Base-by-base conservation (phyloP, 768 basidiomycete species). In the Tylopilus subfusipes region DNA sequence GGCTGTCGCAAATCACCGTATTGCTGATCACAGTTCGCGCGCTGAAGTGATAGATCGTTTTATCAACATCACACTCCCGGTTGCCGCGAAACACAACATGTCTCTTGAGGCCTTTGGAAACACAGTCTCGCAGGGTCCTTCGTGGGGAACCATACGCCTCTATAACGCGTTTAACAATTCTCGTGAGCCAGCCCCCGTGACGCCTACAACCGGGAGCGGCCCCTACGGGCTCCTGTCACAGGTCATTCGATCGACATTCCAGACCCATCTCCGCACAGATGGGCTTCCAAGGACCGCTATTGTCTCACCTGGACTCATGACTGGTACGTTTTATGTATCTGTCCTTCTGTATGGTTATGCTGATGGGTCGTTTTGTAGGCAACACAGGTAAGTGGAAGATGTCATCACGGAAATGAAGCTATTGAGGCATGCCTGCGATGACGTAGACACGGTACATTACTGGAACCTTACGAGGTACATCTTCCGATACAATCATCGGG, bases 401-500 rank as follows among this genome's bases (percentile, higher is more conserved):
- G 57, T 53, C 31, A 47, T 52, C 25, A 27, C 59, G 62, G 57
- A 64, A 31, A 64, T 60, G 57, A 67, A 47, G 39, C 43, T 6
- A 16, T 25, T 60, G 53, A 71, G 21, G 52, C 55, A 48, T 54
- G 50, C 19, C 7, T 52, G 30, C 43, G 18, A 53, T 49, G 45
- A 50, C 43, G 2, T 57, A 76, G 77, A 81, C 60, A 80, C 80
- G 16, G 57, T 66, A 36, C 68, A 68, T 47, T 78, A 79, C 48
- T 78, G 77, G 78, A 68, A 69, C 49, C 69, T 81, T 27, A 77
- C 78, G 21, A 59, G 58, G 33, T 72, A 79, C 56, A 79, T 79
- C 51, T 77, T 77, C 68, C 77, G 79, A 38, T 81, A 76, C 58
- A 67, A 67, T 19, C 75, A 76, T 57, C 55, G 54, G 18, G 62